These are phyloP conservation scores for Boletus rex-veris DNA, from an alignment of 768 basidiomycete species.

Conservation along the genomic window DNA sequence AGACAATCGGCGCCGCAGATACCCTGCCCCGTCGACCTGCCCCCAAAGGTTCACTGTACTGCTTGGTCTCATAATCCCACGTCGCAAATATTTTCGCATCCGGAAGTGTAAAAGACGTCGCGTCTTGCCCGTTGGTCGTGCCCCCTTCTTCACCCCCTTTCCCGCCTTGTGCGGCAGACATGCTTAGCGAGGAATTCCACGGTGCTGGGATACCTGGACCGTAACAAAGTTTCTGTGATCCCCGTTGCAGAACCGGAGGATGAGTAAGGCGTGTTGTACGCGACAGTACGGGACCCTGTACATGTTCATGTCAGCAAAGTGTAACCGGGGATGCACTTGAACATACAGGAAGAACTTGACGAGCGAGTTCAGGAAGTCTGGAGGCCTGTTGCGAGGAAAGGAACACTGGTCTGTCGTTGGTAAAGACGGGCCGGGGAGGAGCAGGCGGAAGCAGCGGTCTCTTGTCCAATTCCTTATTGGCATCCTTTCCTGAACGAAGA, in stretches of 20 bases:
- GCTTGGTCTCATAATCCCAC: slow-evolving; percentile 48
- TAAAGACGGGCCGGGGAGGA: slow-evolving; percentile 39
- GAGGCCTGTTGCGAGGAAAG: slow-evolving; percentile 62
- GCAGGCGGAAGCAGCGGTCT: slow-evolving; percentile 32
- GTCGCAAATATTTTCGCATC: slow-evolving; percentile 50
- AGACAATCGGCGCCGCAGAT: slow-evolving; percentile 15
- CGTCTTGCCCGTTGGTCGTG: slow-evolving; percentile 22
- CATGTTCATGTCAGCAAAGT: slow-evolving; percentile 1
- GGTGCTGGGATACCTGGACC: slow-evolving; percentile 40
- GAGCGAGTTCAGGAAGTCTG: slow-evolving; percentile 63
- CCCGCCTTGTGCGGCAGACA: slow-evolving; percentile 13
- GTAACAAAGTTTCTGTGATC: slow-evolving; percentile 38
- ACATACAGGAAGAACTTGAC: slow-evolving; percentile 65
- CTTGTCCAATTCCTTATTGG: slow-evolving; percentile 53
- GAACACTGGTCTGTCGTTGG: slow-evolving; percentile 54
- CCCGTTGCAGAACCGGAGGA: slow-evolving; percentile 59
- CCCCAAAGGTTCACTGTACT: slow-evolving; percentile 36
- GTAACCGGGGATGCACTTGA: neutral
- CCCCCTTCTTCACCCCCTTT: slow-evolving; percentile 25
- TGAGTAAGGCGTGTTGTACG: slow-evolving; percentile 64
- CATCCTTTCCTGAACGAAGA: slow-evolving; percentile 39
- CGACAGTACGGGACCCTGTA: slow-evolving; percentile 51
- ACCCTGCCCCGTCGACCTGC: slow-evolving; percentile 28
- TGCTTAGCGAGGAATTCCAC: slow-evolving; percentile 39
- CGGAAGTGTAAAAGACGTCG: slow-evolving; percentile 35